Conservation (phyloP, 768 basidiomycete genomes). For the Trametes gibbosa region DNA sequence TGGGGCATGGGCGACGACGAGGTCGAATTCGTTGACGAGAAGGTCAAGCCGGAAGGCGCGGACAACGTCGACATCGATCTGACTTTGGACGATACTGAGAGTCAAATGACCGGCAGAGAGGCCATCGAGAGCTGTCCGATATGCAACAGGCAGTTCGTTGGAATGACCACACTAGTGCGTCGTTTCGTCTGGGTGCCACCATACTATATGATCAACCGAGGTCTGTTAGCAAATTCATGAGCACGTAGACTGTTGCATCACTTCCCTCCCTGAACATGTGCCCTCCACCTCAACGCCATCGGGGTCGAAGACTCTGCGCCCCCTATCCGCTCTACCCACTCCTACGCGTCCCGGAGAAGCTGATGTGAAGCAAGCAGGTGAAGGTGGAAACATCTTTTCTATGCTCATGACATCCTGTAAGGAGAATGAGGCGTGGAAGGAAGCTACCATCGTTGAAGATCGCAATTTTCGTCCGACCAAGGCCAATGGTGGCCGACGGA, state of each 20-base stretch:
- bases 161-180: conserved; percentile 29
- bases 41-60: conserved; percentile 27
- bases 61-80: conserved; percentile 30
- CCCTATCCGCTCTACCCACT: conserved; percentile 21
- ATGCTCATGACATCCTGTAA: conserved; percentile 87
- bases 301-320: conserved; percentile 6
- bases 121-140: conserved; percentile 30
- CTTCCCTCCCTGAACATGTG: conserved; percentile 23
- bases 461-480: conserved; percentile 45
- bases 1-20: conserved; percentile 82
- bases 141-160: conserved; percentile 30
- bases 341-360: conserved; percentile 16
- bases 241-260: conserved; percentile 62
- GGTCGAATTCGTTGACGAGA: conserved; percentile 35
- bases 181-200: neutral
- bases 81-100: conserved; percentile 19
- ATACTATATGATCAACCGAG: neutral
- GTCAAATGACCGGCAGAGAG: neutral
- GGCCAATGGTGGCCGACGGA: conserved; percentile 47
- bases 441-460: conserved; percentile 58
- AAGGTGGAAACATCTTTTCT: conserved; percentile 51
- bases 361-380: conserved; percentile 11
- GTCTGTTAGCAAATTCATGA: conserved; percentile 42
- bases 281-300: neutral
- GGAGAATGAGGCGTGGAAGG: conserved; percentile 83